A percentile compares a stretch with the other conserved stretches of the same genome.
Conservation (phyloP, 176 grass and related monocot species). For the Hsuehochloa calcarea region DNA sequence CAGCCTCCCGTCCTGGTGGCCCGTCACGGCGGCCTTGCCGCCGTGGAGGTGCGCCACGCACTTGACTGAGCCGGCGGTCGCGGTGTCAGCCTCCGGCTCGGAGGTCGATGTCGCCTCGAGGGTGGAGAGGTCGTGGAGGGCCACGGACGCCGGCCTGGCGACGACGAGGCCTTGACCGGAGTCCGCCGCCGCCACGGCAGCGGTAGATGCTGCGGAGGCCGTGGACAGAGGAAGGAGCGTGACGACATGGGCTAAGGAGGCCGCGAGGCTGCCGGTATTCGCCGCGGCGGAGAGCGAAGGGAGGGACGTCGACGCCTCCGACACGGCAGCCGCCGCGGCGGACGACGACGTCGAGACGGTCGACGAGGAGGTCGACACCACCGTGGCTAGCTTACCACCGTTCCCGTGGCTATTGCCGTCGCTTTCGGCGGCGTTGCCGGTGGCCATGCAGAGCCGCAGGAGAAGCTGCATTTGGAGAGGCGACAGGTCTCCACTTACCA, state of each 20-base stretch:
- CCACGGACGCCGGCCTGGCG: slow-evolving; percentile 31
- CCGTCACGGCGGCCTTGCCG: slow-evolving; percentile 38
- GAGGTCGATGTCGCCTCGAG: slow-evolving; percentile 39
- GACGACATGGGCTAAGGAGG: slow-evolving; percentile 40
- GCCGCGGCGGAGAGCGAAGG: slow-evolving; percentile 44
- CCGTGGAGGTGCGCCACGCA: slow-evolving; percentile 48
- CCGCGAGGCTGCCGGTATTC: not conserved
- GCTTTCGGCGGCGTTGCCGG: not conserved
- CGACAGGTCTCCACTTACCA: not conserved
- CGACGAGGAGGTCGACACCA: slow-evolving; percentile 39
- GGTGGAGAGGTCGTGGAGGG: slow-evolving; percentile 38
- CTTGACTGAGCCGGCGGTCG: slow-evolving; percentile 58
- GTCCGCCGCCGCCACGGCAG: slow-evolving; percentile 4
- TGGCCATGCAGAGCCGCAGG: slow-evolving; percentile 32
- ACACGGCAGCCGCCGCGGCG: slow-evolving; percentile 29
- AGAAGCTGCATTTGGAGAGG: slow-evolving; percentile 31
- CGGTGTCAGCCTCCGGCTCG: not conserved
- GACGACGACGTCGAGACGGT: slow-evolving; percentile 41
- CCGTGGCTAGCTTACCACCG: not conserved
- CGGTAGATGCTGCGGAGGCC: not conserved
- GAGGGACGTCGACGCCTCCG: slow-evolving; percentile 54
- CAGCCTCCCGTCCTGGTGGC: slow-evolving; percentile 76
- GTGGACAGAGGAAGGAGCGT: slow-evolving; percentile 34
- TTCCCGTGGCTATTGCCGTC: not conserved
- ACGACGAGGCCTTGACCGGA: slow-evolving; percentile 28